Percentiles rank a stretch among this genome's conserved stretches.
phyloP scores from a whole-genome alignment of 495 filamentous ascomycete species.

The Talaromyces trachyspermus region DNA sequence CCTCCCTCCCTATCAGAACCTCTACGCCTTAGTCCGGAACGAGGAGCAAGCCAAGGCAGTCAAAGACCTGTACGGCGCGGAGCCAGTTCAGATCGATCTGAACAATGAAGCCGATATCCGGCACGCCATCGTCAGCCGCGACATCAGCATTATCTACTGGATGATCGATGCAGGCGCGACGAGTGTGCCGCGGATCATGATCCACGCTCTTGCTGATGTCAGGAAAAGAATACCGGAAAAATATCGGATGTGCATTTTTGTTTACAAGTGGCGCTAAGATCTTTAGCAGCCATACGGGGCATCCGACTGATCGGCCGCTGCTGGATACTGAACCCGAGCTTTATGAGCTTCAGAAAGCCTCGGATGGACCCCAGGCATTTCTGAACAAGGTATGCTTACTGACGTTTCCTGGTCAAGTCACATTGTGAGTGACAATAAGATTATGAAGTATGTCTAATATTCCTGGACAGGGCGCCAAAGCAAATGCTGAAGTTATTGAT shows the following conservation, averaged over 20 bases:
- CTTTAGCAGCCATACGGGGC: slow-evolving; percentile 25
- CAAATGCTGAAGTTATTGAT: slow-evolving; percentile 33
- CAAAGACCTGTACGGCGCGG: slow-evolving; percentile 31
- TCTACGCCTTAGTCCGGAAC: slow-evolving; percentile 39
- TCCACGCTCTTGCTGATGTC: slow-evolving; percentile 34
- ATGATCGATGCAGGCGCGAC: slow-evolving; percentile 24
- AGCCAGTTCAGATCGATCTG: slow-evolving; percentile 27
- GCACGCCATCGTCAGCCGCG: slow-evolving; percentile 26
- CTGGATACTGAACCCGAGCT: slow-evolving; percentile 34
- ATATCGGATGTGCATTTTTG: slow-evolving; percentile 36
- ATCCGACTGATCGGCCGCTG: slow-evolving; percentile 23
- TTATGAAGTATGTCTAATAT: slow-evolving; percentile 6
- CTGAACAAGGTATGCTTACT: slow-evolving; percentile 10
- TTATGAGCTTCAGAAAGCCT: slow-evolving; percentile 31
- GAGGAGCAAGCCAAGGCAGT: slow-evolving; percentile 33
- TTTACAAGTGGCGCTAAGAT: slow-evolving; percentile 33
- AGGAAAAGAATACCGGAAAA: slow-evolving; percentile 26
- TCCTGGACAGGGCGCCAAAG: slow-evolving; percentile 17
- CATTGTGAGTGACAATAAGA: too few species aligned
- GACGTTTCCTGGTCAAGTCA: not conserved
- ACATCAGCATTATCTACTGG: slow-evolving; percentile 38
- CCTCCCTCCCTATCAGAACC: slow-evolving; percentile 30
- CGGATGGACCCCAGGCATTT: slow-evolving; percentile 6
- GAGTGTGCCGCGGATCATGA: slow-evolving; percentile 22
- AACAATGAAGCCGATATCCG: slow-evolving; percentile 20